Conservation (phyloP, 129 eudicot genomes). For the Flaveria ramosissima region DNA sequence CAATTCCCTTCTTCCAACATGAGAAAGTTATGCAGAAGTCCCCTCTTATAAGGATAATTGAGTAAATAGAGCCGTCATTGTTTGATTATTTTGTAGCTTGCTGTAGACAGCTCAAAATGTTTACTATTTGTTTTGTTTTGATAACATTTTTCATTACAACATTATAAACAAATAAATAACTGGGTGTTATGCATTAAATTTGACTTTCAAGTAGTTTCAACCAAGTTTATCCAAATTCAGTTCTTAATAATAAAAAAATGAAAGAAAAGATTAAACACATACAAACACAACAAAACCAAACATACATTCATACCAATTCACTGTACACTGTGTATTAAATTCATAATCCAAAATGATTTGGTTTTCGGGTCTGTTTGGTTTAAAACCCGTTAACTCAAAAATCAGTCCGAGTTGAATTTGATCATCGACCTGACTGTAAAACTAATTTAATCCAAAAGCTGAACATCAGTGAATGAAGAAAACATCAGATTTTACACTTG, state of each 20-base stretch:
- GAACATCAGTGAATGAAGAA: constrained; percentile 9
- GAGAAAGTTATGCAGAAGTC: background rate
- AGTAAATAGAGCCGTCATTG: background rate
- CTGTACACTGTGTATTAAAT: background rate
- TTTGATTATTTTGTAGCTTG: background rate
- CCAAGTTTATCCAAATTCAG: too few species aligned
- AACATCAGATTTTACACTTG: background rate
- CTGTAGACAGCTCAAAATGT: constrained; percentile 4
- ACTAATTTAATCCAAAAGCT: background rate
- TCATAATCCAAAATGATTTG: background rate
- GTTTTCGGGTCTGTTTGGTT: background rate
- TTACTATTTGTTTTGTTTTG: background rate
- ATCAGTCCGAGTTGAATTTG: background rate
- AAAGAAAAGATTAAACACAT: too few species aligned
- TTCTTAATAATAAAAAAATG: too few species aligned
- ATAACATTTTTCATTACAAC: too few species aligned
- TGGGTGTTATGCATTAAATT: background rate
- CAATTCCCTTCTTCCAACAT: background rate
- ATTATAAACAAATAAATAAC: background rate
- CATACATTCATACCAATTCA: too few species aligned
- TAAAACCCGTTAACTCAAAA: background rate
- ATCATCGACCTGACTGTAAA: background rate
- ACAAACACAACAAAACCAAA: too few species aligned
- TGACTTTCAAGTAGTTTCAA: background rate
- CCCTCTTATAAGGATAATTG: background rate